Conservation (phyloP, 768 basidiomycete species). For the Chlorophyllum brunneum region DNA sequence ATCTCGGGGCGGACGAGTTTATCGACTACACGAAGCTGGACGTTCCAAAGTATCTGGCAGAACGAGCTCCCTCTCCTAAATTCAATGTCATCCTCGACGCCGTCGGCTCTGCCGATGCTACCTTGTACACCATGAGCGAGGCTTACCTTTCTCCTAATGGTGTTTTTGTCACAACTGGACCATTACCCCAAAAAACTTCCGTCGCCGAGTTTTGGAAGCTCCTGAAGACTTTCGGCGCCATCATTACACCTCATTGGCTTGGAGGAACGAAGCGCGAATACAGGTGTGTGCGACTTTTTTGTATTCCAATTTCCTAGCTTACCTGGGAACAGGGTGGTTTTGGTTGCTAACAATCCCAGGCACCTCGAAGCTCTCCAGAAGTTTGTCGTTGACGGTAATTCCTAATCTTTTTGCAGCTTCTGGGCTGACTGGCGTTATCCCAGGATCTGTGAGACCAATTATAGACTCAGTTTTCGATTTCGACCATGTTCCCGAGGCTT, state of each 20-base stretch:
- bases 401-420: too few species aligned
- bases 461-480: constrained; percentile 61
- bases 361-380: constrained; percentile 32
- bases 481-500: constrained; percentile 55
- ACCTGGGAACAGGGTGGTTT: constrained; percentile 27
- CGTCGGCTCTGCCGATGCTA: constrained; percentile 43
- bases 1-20: constrained; percentile 67
- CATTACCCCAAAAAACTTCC: constrained; percentile 30
- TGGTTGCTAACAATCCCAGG: constrained; percentile 25
- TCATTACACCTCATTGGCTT: constrained; percentile 41
- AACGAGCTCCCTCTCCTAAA: constrained; percentile 42
- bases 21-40: constrained; percentile 59
- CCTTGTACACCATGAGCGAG: constrained; percentile 46
- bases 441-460: constrained; percentile 48
- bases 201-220: constrained; percentile 29
- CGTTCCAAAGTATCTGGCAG: constrained; percentile 40
- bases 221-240: constrained; percentile 29
- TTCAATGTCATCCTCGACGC: constrained; percentile 62
- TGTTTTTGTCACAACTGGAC: constrained; percentile 50
- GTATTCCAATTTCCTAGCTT: not conserved
- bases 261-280: constrained; percentile 49
- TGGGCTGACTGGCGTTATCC: not conserved
- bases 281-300: constrained; percentile 31
- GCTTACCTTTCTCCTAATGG: constrained; percentile 54
- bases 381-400: constrained; percentile 41